phyloP scores from a whole-genome alignment of 345 rosid species.

The Lumnitzera littorea region DNA sequence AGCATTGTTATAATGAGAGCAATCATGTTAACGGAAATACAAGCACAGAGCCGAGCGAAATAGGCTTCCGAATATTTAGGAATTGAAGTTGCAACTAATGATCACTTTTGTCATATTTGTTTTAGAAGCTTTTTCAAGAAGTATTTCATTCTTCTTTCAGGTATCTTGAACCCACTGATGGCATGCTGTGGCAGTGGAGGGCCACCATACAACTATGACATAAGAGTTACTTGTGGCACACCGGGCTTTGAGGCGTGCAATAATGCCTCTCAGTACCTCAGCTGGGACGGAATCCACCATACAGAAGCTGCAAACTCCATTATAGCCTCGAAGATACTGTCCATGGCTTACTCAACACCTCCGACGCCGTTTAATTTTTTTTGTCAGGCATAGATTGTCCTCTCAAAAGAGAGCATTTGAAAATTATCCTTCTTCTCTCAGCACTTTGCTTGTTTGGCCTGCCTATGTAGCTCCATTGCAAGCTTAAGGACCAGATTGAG shows the following conservation, averaged over 20 bases:
- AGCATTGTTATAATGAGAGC: too few species aligned
- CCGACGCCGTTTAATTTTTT: slow-evolving; percentile 42
- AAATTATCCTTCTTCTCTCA: neutral
- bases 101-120: neutral
- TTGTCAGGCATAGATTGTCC: slow-evolving; percentile 19
- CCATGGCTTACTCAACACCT: slow-evolving; percentile 55
- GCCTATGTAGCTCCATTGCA: too few species aligned
- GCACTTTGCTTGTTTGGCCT: neutral
- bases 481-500: too few species aligned
- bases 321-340: slow-evolving; percentile 50
- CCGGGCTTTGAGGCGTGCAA: slow-evolving; percentile 38
- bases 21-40: too few species aligned
- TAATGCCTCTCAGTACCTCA: slow-evolving; percentile 40
- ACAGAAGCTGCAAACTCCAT: slow-evolving; percentile 68
- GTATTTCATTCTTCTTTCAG: slow-evolving; percentile 21
- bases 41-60: too few species aligned
- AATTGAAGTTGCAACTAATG: too few species aligned
- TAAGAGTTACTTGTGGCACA: slow-evolving; percentile 52
- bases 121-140: neutral
- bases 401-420: neutral
- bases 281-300: slow-evolving; percentile 81
- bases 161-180: slow-evolving; percentile 62
- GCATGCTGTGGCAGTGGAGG: slow-evolving; percentile 91
- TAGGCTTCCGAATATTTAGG: too few species aligned
- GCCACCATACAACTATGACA: slow-evolving; percentile 72